Evolutionary conservation across 2,329 filamentous ascomycete genomes (phyloP).

Genomic region (Bipolaris gigantea): DNA sequence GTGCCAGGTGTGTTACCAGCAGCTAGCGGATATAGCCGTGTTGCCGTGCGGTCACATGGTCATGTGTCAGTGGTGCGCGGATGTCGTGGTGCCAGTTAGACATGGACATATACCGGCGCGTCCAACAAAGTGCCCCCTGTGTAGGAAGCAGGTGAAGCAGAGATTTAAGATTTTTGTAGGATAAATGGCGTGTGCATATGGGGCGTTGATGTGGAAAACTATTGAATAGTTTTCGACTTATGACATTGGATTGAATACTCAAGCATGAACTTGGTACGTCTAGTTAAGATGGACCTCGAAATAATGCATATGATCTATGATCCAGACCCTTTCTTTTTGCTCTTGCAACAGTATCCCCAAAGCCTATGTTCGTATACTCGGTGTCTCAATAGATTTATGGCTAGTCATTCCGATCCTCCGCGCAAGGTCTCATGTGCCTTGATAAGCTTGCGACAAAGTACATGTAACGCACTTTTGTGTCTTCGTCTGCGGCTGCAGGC

Average conservation of each 20-base stretch:
- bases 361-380: background rate
- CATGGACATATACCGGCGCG: slow-evolving; percentile 46
- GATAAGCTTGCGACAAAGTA: background rate
- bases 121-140: slow-evolving; percentile 50
- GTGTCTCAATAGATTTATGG: background rate
- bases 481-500: background rate
- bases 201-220: background rate
- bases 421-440: background rate
- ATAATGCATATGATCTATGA: too few species aligned
- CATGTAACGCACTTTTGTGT: background rate
- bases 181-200: background rate
- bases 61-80: slow-evolving; percentile 60
- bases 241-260: background rate
- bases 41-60: slow-evolving; percentile 59
- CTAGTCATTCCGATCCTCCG: background rate
- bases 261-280: too few species aligned
- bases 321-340: too few species aligned
- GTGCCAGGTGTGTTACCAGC: slow-evolving; percentile 58
- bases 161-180: slow-evolving; percentile 45
- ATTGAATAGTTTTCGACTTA: background rate
- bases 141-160: slow-evolving; percentile 51
- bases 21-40: slow-evolving; percentile 55
- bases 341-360: too few species aligned
- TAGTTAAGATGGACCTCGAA: too few species aligned
- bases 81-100: slow-evolving; percentile 52